Evolutionary conservation across 2,329 filamentous ascomycete genomes (phyloP), one percentile per base, ranked within the genome.

Genomic region (Ophiocordyceps camponoti-saundersi): DNA sequence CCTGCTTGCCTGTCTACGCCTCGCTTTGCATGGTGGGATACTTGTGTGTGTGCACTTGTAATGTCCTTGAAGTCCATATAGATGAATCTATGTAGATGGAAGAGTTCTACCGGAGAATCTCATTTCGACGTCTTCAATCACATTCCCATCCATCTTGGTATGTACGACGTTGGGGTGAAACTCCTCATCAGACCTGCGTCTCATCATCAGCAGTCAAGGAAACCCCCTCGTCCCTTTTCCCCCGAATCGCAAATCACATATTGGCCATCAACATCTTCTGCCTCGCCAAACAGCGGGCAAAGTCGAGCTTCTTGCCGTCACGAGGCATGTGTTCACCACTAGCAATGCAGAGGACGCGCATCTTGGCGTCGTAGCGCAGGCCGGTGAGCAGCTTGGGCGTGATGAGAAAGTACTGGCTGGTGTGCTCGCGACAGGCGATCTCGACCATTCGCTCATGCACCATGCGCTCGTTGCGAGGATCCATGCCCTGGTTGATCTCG

Each of bases 401-500:
- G 67, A 98, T 94, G 52, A 98, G 78, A 69, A 98, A 98, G 67
- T 98, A 98, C 66, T 84, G 80, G 53, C 71, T 75, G n/a, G 78
- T 79, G 61, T 83, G 79, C 62, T 88, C 81, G 53, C 79, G 77
- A 63, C 92, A 96, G 42, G 92, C 92, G 59, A 98, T 95, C 58
- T 95, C 88, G 10, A 98, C 92, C 84, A 98, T 93, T 52, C 92
- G 85, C 60, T 90, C 87, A 66, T 98, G 92, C 16, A 98, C 89
- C 78, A 95, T 93, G 55, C 92, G 85, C 66, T 98, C 92, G 65
- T 98, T 98, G 57, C 92, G 82, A 42, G 90, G 92, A 62, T 98
- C 92, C 92, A 98, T 98, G 53, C 92, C 92, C 66, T 98, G 92
- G 60, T 98, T 98, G 72, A 98, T 98, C 68, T 98, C 92, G 65